Conservation (phyloP, 129 eudicot genomes). For the Flaveria brownii region DNA sequence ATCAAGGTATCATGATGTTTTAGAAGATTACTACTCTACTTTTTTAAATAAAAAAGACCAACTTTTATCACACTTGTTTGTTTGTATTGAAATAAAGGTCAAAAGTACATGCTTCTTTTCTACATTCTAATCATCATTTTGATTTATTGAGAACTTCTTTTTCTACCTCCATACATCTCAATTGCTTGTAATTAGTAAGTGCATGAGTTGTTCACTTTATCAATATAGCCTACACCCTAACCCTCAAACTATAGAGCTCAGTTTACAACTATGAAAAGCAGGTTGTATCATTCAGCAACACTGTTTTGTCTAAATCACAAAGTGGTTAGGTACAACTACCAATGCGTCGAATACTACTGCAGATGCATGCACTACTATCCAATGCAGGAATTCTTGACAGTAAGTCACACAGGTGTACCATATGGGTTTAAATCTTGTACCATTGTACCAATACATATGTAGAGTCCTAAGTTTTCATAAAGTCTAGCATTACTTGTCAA, state of each 20-base stretch:
- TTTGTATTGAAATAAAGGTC: conserved; percentile 44
- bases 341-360: not conserved
- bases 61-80: conserved; percentile 43
- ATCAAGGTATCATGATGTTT: conserved; percentile 46
- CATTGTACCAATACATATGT: conserved; percentile 12
- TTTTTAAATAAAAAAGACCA: conserved; percentile 2
- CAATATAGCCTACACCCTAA: conserved; percentile 26
- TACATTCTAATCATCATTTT: conserved; percentile 45
- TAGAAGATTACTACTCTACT: conserved; percentile 42
- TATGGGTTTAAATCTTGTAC: conserved; percentile 15
- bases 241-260: conserved; percentile 34
- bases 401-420: not conserved
- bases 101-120: conserved; percentile 33
- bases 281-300: conserved; percentile 32
- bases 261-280: conserved; percentile 14
- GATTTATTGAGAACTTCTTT: conserved; percentile 30
- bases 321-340: conserved; percentile 13
- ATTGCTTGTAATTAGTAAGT: conserved; percentile 45
- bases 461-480: not conserved
- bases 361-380: conserved; percentile 9
- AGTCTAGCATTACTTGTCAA: not conserved
- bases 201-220: conserved; percentile 47
- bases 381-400: conserved; percentile 12
- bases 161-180: conserved; percentile 40
- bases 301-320: conserved; percentile 30